Evolutionary conservation across 1,284 basidiomycete species (phyloP), one percentile per base, ranked within the genome.

Genomic region (Coniferiporia weirii): DNA sequence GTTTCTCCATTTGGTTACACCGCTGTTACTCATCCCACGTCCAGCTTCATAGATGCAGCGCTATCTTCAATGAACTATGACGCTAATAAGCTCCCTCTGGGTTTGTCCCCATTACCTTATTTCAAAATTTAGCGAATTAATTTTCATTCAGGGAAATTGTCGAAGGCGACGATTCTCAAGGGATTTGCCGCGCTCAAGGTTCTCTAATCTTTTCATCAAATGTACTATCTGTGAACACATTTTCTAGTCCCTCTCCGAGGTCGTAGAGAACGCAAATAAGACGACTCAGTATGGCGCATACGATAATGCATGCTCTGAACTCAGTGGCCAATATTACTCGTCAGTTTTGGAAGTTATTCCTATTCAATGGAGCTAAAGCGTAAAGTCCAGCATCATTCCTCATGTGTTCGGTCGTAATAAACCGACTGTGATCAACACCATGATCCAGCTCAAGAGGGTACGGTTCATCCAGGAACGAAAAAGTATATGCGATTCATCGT

Each of bases 61-160:
- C 68, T 87, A 65, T 79, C 80, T n/a, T 79, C 80, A 2, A 83
- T 87, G 82, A 85, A 86, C 65, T 87, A 87, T 64, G 84, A 87
- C 66, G 83, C 82, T 3, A 82, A 82, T 64, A 87, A 87, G 66
- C 74, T 87, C 20, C 85, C 85, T 13, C 77, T 87, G 9, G 84
- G 81, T 75, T 62, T 27, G 47, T 64, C 34, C 48, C 27, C 27
- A 27, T 56, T 36, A 36, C 57, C 43, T 19, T 44, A 47, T 17
- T 17, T 19, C 17, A 36, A 46, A 10, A 52, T 13, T 19, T 9
- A 36, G 9, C 47, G 5, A 50, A 40, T 17, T 51, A 61, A 66
- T 34, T n/a, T 40, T 17, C 36, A 43, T 59, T 46, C 54, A 83
- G 81, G 82, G 49, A 84, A 82, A 72, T 74, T 80, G 40, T 76